A percentile compares a stretch with the other conserved stretches of the same genome.
Conservation (phyloP, 140 eudicot species). For the Erigeron philadelphicus region DNA sequence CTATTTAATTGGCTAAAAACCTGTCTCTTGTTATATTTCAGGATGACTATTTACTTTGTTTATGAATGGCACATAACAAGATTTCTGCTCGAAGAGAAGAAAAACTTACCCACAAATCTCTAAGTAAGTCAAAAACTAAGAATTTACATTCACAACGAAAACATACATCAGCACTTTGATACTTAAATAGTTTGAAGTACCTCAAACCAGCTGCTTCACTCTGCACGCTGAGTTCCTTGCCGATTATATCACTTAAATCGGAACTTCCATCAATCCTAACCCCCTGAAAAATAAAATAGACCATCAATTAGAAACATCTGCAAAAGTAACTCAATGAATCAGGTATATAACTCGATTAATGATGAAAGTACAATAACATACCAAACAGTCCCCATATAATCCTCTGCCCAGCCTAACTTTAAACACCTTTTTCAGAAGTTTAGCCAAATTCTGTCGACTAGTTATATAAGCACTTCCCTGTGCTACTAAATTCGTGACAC, state of each 20-base stretch:
- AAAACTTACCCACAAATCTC: neutral
- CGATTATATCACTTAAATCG: conserved; percentile 62
- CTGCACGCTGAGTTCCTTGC: conserved; percentile 60
- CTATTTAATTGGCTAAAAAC: neutral
- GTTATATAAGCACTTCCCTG: conserved; percentile 48
- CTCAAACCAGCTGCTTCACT: conserved; percentile 81
- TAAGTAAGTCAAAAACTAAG: neutral
- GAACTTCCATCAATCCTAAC: conserved; percentile 50
- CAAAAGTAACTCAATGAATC: neutral
- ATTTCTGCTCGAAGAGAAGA: neutral
- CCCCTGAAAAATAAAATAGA: conserved; percentile 29
- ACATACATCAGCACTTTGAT: neutral
- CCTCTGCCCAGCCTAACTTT: conserved; percentile 74
- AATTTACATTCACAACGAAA: neutral
- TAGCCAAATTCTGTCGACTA: conserved; percentile 42
- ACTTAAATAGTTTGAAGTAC: conserved; percentile 28
- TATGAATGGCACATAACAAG: neutral
- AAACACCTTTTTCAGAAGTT: conserved; percentile 51
- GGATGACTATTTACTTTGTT: neutral
- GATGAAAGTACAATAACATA: conserved; percentile 27
- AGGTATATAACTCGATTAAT: neutral
- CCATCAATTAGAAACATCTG: neutral
- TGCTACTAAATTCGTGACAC: conserved; percentile 39
- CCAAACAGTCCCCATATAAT: conserved; percentile 83
- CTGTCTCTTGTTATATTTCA: neutral